Evolutionary conservation across 2,329 filamentous ascomycete genomes (phyloP).

Genomic region (Blastomyces gilchristii): DNA sequence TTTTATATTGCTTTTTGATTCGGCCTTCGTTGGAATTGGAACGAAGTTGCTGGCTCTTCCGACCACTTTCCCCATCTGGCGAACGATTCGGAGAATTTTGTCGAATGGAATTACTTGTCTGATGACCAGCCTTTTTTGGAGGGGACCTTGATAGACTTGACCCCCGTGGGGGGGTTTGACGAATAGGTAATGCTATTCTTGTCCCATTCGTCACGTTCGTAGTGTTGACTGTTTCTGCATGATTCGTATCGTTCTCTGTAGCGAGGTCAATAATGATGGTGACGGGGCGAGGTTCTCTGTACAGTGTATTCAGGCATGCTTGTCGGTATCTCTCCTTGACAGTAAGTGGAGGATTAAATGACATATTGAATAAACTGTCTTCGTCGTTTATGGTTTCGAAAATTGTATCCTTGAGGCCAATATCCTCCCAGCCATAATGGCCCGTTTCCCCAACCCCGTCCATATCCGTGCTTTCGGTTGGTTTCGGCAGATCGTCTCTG

Average conservation of each 20-base stretch:
- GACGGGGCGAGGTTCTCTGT: not conserved
- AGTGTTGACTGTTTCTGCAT: not conserved
- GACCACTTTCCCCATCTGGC: not conserved
- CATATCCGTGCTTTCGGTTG: not conserved
- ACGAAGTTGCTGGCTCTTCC: not conserved
- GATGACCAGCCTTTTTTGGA: not conserved
- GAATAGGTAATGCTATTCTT: no score
- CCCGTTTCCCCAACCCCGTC: not conserved
- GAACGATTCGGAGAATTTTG: not conserved
- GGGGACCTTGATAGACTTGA: not conserved
- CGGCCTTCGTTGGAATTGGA: not conserved
- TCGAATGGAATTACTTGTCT: not conserved
- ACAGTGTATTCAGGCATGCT: not conserved
- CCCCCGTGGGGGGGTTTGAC: not conserved
- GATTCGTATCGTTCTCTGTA: not conserved
- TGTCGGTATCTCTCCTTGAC: not conserved
- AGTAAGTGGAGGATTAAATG: not conserved
- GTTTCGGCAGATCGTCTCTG: not conserved
- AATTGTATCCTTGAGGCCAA: not conserved
- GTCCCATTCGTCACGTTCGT: no score
- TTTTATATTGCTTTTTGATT: conserved; percentile 1
- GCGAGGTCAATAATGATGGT: not conserved
- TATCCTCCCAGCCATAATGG: not conserved
- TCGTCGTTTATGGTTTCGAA: not conserved
- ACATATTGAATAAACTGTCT: not conserved